phyloP scores from a whole-genome alignment of 140 eudicot genomes.

The Cichorium intybus region DNA sequence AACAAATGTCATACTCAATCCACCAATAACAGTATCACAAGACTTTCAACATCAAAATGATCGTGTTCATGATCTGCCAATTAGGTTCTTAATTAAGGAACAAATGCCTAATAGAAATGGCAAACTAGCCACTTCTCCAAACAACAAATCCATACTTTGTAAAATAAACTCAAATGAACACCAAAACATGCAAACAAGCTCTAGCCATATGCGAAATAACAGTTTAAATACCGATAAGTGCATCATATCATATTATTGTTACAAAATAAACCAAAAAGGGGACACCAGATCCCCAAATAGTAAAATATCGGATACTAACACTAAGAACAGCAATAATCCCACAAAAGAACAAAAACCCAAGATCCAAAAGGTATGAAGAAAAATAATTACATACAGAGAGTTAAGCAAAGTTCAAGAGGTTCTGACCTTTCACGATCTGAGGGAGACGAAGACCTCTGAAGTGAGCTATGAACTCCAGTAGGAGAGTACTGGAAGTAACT shows the following conservation, averaged over 20 bases:
- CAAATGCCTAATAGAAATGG: background rate
- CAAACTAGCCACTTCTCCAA: background rate
- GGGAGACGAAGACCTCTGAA: conserved; percentile 67
- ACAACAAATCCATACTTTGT: conserved; percentile 11
- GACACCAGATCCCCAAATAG: conserved; percentile 30
- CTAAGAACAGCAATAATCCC: conserved; percentile 11
- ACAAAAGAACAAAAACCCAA: conserved; percentile 24
- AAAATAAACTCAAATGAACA: conserved; percentile 17
- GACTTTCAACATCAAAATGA: conserved; percentile 19
- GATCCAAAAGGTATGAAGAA: conserved; percentile 21
- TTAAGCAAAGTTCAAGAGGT: background rate
- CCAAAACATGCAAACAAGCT: background rate
- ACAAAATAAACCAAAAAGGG: background rate
- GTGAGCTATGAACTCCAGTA: conserved; percentile 51
- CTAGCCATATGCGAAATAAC: conserved; percentile 18
- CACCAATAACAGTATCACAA: conserved; percentile 21
- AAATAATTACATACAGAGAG: background rate
- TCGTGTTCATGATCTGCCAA: conserved; percentile 12
- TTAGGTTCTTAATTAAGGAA: background rate
- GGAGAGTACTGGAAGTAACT: conserved; percentile 88
- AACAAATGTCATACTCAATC: conserved; percentile 22
- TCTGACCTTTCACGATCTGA: conserved; percentile 72
- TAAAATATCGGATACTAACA: background rate
- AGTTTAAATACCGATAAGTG: conserved; percentile 3
- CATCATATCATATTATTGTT: conserved; percentile 17